phyloP scores from a whole-genome alignment of 805 yeast species.

The Jamesozyma rosinii region DNA sequence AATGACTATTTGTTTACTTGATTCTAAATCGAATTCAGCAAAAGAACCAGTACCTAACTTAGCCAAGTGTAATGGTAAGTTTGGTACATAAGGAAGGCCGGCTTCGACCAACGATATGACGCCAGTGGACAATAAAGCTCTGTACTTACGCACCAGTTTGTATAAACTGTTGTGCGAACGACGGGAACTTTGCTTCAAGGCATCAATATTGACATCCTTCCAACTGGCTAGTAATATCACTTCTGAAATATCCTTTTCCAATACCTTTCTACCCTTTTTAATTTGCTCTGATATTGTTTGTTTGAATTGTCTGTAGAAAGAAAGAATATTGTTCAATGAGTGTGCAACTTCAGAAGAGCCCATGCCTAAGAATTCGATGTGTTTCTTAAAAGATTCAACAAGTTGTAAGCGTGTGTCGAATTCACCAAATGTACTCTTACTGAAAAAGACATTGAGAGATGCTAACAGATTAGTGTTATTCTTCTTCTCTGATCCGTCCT shows the following conservation, averaged over 20 bases:
- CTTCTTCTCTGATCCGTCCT: slow-evolving; percentile 12
- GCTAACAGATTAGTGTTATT: slow-evolving; percentile 31
- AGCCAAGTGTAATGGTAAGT: slow-evolving; percentile 5
- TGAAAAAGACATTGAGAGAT: slow-evolving; percentile 65
- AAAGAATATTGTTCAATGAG: slow-evolving; percentile 34
- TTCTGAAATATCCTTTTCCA: slow-evolving; percentile 76
- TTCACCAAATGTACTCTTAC: slow-evolving; percentile 73
- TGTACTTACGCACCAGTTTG: slow-evolving; percentile 75
- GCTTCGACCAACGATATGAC: slow-evolving; percentile 49
- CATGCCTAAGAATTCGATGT: slow-evolving; percentile 33
- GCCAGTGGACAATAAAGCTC: slow-evolving; percentile 47
- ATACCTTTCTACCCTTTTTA: slow-evolving; percentile 36
- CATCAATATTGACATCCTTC: slow-evolving; percentile 92
- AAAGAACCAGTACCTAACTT: slow-evolving; percentile 4
- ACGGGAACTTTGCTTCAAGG: slow-evolving; percentile 87
- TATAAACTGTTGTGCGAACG: slow-evolving; percentile 77
- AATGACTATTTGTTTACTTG: slow-evolving; percentile 24
- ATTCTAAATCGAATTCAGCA: slow-evolving; percentile 7
- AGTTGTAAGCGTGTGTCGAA: slow-evolving; percentile 49
- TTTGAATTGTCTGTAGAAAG: slow-evolving; percentile 60
- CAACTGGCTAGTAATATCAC: slow-evolving; percentile 86
- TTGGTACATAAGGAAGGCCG: slow-evolving; percentile 37
- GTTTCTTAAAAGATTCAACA: slow-evolving; percentile 54
- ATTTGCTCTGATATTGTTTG: slow-evolving; percentile 41
- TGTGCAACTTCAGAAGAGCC: slow-evolving; percentile 18